Evolutionary conservation across 164 flowering plant genomes (phyloP).

Genomic region (Buxus sempervirens): DNA sequence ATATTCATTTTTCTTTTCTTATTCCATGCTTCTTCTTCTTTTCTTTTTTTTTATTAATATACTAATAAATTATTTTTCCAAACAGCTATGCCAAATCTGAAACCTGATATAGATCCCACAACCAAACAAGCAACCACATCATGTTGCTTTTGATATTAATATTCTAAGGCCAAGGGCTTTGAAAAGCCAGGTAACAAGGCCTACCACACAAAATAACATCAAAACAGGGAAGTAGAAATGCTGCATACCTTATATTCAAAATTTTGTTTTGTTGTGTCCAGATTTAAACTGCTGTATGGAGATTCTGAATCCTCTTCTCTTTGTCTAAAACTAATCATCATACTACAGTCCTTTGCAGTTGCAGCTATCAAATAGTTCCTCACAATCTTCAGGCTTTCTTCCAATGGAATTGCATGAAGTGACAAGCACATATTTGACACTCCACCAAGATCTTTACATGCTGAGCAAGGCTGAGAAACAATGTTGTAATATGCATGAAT

Average conservation of each 20-base stretch:
- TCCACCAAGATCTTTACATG: slow-evolving; percentile 39
- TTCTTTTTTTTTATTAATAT: too few species aligned
- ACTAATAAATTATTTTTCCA: too few species aligned
- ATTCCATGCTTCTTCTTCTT: too few species aligned
- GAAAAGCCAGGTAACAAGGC: neutral
- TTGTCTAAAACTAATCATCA: slow-evolving; percentile 78
- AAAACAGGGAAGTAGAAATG: neutral
- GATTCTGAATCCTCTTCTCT: slow-evolving; percentile 30
- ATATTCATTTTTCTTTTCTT: too few species aligned
- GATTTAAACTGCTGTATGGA: slow-evolving; percentile 28
- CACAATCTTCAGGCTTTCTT: slow-evolving; percentile 74
- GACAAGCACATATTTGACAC: slow-evolving; percentile 27
- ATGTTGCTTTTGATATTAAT: too few species aligned
- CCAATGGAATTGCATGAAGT: slow-evolving; percentile 61
- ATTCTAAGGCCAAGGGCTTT: neutral
- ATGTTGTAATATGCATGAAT: slow-evolving; percentile 89
- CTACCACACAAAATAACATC: neutral
- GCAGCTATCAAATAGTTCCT: slow-evolving; percentile 84
- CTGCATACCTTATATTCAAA: slow-evolving; percentile 81
- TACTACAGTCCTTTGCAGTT: slow-evolving; percentile 91
- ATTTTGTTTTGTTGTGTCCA: slow-evolving; percentile 56
- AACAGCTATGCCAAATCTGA: too few species aligned
- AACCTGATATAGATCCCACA: too few species aligned
- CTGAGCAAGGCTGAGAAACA: slow-evolving; percentile 67
- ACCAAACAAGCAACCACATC: too few species aligned